Conservation (phyloP, 805 yeast species). For the Hanseniaspora nectarophila region DNA sequence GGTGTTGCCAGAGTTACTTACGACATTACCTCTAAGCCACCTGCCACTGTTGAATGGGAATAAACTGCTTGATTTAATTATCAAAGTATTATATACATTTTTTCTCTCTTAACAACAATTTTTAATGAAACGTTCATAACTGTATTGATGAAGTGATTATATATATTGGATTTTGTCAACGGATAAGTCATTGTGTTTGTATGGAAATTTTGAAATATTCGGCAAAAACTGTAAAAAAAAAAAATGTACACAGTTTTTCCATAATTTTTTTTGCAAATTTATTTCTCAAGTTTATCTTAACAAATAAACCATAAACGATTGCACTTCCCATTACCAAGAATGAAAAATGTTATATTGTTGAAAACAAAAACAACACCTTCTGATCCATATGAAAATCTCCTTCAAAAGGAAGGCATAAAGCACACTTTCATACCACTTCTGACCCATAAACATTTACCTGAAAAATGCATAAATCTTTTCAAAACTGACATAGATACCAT, state of each 20-base stretch:
- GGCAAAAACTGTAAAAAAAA: no score
- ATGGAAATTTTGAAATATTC: no score
- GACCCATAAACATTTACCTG: constrained; percentile 45
- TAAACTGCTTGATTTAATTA: constrained; percentile 28
- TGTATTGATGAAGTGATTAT: neutral
- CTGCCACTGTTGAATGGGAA: constrained; percentile 99
- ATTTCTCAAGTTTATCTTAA: no score
- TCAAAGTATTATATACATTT: neutral
- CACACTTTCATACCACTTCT: constrained; percentile 63
- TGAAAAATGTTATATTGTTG: constrained; percentile 38
- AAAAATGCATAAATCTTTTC: constrained; percentile 36
- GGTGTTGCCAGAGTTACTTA: constrained; percentile 99
- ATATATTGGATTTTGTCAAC: no score
- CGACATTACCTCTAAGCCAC: constrained; percentile 97
- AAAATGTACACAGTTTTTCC: no score
- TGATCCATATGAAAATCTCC: constrained; percentile 50
- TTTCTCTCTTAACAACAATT: no score
- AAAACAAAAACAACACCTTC: constrained; percentile 60
- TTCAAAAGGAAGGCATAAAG: constrained; percentile 29
- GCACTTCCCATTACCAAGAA: no score
- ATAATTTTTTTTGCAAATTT: neutral
- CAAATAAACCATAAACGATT: no score
- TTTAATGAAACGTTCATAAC: neutral
- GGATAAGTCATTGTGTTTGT: no score
- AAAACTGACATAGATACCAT: constrained; percentile 30